Percentiles rank a stretch among this genome's conserved stretches.
phyloP scores from a whole-genome alignment of 441 rosid species.

The Adansonia gregorii region DNA sequence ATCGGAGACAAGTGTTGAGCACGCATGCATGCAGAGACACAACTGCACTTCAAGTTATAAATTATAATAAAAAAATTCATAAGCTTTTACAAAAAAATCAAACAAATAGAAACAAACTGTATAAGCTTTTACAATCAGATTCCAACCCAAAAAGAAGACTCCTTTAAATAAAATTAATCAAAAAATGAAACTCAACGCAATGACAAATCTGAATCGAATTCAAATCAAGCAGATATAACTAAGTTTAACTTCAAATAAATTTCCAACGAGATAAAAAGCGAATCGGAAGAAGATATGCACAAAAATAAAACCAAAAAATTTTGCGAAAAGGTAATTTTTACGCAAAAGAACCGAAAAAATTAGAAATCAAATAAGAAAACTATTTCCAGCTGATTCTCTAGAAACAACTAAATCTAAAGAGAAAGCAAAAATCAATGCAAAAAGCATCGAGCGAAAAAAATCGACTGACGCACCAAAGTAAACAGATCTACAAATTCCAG shows the following conservation, averaged over 20 bases:
- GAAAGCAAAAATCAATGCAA: neutral
- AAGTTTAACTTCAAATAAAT: neutral
- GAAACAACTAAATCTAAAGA: constrained; percentile 7
- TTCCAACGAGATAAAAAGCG: neutral
- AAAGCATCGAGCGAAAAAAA: neutral
- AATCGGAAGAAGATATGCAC: neutral
- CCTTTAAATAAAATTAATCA: neutral
- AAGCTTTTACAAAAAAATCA: neutral
- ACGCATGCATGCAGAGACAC: neutral
- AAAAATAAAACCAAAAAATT: neutral
- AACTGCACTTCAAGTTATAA: neutral
- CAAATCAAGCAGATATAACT: neutral
- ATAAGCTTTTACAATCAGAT: neutral
- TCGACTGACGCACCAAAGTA: neutral
- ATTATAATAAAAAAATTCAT: neutral
- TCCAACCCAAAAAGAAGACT: neutral
- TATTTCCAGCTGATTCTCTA: neutral
- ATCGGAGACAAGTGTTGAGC: neutral
- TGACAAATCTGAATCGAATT: neutral
- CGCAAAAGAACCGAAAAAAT: neutral
- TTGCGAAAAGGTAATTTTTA: neutral
- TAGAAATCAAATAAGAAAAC: neutral
- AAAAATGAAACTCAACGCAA: neutral
- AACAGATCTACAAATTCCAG: constrained; percentile 26
- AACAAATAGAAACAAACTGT: neutral